A percentile compares a stretch with the other conserved stretches of the same genome.
Evolutionary conservation across 2,329 filamentous ascomycete species (phyloP).

Genomic region (Colletotrichum scovillei): DNA sequence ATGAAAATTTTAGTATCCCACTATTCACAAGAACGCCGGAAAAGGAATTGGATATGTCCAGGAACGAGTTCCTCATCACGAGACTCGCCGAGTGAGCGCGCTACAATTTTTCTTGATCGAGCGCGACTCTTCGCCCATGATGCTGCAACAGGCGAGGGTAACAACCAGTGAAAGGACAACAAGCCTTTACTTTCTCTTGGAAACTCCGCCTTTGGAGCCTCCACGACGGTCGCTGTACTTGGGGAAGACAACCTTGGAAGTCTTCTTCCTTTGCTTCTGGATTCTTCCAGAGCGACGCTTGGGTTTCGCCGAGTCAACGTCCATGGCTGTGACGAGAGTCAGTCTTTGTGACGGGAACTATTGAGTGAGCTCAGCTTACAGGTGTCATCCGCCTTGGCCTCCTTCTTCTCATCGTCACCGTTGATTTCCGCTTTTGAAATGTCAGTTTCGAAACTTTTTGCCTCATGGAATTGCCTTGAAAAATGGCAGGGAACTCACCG

Average conservation of each 20-base stretch:
- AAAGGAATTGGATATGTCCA: not conserved
- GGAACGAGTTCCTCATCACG: not conserved
- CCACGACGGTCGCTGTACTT: constrained; percentile 65
- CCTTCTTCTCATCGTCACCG: constrained; percentile 42
- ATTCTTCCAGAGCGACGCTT: constrained; percentile 56
- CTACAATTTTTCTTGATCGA: not conserved
- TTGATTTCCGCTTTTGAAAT: constrained; percentile 39
- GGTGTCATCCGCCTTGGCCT: constrained; percentile 41
- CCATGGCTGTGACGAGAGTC: constrained; percentile 60
- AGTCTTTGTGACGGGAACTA: constrained; percentile 40
- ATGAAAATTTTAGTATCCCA: constrained; percentile 10
- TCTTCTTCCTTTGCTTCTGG: constrained; percentile 67
- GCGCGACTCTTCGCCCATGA: not conserved
- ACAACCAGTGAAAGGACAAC: not conserved
- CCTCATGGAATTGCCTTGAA: not conserved
- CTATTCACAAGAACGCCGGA: constrained; percentile 19
- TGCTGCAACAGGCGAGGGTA: not conserved
- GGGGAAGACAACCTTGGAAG: constrained; percentile 69
- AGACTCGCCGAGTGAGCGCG: not conserved
- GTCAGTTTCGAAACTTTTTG: constrained; percentile 26
- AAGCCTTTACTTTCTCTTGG: constrained; percentile 53
- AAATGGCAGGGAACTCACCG: constrained; percentile 9
- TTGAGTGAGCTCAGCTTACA: constrained; percentile 2
- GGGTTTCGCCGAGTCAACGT: constrained; percentile 61
- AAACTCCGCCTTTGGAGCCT: constrained; percentile 7